These are phyloP conservation scores for Gentiana straminea DNA, from an alignment of 257 asterid genomes.

Conservation along the genomic window DNA sequence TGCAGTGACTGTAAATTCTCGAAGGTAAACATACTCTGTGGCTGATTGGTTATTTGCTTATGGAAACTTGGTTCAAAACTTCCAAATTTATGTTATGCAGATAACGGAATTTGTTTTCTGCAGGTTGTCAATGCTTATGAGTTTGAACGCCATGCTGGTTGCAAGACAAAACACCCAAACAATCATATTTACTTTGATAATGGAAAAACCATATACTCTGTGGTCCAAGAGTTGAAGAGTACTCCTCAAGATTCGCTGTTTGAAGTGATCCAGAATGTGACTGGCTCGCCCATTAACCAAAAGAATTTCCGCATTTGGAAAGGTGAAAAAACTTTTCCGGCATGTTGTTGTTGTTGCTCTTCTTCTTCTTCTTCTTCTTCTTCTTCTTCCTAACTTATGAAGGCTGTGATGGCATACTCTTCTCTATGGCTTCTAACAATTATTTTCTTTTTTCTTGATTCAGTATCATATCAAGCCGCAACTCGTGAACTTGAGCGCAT, in stretches of 20 bases:
- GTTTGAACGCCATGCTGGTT: constrained; percentile 72
- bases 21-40: constrained; percentile 28
- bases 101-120: constrained; percentile 5
- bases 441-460: constrained; percentile 5
- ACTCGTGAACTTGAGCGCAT: constrained; percentile 49
- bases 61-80: neutral
- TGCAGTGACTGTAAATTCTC: constrained; percentile 61
- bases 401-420: neutral
- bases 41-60: neutral
- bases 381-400: neutral
- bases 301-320: constrained; percentile 55
- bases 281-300: constrained; percentile 51
- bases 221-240: constrained; percentile 64
- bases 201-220: constrained; percentile 61
- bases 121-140: constrained; percentile 64
- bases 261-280: constrained; percentile 39
- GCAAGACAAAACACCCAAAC: constrained; percentile 82
- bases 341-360: too few species aligned
- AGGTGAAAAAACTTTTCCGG: constrained; percentile 30
- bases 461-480: constrained; percentile 64
- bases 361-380: neutral
- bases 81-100: too few species aligned
- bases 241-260: constrained; percentile 50
- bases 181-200: constrained; percentile 67
- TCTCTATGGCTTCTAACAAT: neutral